Evolutionary conservation across 306 rosid species (phyloP).

Genomic region (Ziziphus jujuba): DNA sequence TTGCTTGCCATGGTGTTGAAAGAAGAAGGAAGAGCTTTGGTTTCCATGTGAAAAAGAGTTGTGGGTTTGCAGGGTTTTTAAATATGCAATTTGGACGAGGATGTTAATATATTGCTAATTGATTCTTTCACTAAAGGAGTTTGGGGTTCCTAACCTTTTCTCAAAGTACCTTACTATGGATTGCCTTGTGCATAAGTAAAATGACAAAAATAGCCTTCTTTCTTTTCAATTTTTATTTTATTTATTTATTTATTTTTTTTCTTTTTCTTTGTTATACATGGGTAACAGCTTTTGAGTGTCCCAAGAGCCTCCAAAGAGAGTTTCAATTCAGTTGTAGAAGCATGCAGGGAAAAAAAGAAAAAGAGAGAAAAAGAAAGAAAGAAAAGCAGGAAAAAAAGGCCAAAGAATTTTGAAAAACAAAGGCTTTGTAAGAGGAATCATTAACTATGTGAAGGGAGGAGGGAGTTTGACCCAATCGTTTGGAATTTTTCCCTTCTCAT

Average conservation of each 20-base stretch:
- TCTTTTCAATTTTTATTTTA: no score
- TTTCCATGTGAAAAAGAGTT: no score
- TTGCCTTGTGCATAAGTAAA: conserved; percentile 22
- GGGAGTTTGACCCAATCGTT: conserved; percentile 48
- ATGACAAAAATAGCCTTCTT: conserved; percentile 21
- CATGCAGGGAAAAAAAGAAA: conserved; percentile 21
- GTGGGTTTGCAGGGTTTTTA: conserved; percentile 43
- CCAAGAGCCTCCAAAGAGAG: conserved; percentile 24
- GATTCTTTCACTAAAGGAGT: conserved; percentile 29
- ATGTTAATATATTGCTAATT: conserved; percentile 32
- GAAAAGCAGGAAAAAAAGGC: conserved; percentile 35
- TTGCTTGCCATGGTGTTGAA: conserved; percentile 34
- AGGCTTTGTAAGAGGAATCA: conserved; percentile 41
- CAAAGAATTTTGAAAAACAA: conserved; percentile 20
- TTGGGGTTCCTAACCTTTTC: conserved; percentile 39
- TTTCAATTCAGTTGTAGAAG: conserved; percentile 22
- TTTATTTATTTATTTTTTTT: no score
- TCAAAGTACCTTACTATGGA: conserved; percentile 29
- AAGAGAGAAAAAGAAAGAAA: conserved; percentile 15
- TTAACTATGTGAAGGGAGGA: conserved; percentile 20
- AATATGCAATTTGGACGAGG: conserved; percentile 40
- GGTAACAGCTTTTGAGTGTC: conserved; percentile 25
- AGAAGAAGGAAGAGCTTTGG: conserved; percentile 28
- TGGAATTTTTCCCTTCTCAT: conserved; percentile 31
- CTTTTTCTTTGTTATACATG: background rate